These are phyloP conservation scores for Apiotrichum laibachii DNA, from an alignment of 1,284 basidiomycete genomes.

Conservation along the genomic window DNA sequence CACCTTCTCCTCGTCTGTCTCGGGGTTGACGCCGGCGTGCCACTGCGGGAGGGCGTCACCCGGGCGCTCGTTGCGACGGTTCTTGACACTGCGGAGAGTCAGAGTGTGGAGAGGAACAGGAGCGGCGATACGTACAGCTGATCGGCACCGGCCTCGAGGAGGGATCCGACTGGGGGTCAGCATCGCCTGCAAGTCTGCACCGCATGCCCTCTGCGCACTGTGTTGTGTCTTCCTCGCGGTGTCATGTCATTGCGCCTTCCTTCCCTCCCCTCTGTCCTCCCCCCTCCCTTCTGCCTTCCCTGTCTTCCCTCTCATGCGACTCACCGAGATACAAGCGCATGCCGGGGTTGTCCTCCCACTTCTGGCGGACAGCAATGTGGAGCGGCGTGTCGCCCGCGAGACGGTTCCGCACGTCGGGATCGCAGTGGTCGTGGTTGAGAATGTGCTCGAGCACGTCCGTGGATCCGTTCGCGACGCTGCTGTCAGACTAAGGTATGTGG, in stretches of 20 bases:
- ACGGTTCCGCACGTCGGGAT: slow-evolving; percentile 76
- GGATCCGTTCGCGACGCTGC: slow-evolving; percentile 55
- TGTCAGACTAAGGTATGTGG: not conserved
- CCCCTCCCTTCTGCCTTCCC: no score
- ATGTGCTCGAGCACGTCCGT: slow-evolving; percentile 68
- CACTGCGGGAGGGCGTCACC: slow-evolving; percentile 59
- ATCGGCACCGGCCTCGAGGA: slow-evolving; percentile 75
- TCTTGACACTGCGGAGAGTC: slow-evolving; percentile 59
- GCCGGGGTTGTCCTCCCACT: slow-evolving; percentile 63
- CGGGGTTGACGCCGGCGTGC: slow-evolving; percentile 30
- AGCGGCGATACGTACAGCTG: slow-evolving; percentile 56
- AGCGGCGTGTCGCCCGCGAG: slow-evolving; percentile 74
- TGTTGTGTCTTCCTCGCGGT: no score
- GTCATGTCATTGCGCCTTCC: no score
- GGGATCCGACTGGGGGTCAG: slow-evolving; percentile 57
- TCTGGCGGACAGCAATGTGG: slow-evolving; percentile 67
- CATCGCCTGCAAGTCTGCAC: not conserved
- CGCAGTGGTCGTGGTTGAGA: slow-evolving; percentile 70
- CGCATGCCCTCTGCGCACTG: not conserved
- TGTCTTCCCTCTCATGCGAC: slow-evolving; percentile 14
- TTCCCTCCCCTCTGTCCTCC: no score
- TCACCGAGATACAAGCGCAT: slow-evolving; percentile 51
- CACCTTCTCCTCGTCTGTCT: slow-evolving; percentile 45
- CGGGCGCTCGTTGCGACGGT: slow-evolving; percentile 64
- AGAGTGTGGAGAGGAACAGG: not conserved